These are phyloP conservation scores for Cenchrus purpureus DNA, from an alignment of 176 grass and related monocot species.

Conservation along the genomic window DNA sequence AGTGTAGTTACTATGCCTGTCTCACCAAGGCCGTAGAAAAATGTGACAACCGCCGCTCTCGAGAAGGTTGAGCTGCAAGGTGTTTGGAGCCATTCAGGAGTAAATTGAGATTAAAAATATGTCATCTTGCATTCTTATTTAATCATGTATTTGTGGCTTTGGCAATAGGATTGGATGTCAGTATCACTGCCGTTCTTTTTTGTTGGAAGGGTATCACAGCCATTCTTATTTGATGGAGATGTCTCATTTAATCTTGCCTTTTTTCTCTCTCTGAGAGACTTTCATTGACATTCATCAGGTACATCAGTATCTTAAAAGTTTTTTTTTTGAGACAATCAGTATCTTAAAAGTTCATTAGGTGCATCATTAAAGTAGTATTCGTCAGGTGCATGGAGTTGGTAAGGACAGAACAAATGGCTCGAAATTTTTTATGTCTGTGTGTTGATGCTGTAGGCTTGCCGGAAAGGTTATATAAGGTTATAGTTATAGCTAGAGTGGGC, in stretches of 20 bases:
- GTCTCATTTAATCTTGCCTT: no score
- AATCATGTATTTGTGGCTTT: not conserved
- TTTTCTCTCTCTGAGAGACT: no score
- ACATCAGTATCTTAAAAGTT: not conserved
- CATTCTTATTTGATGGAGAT: no score
- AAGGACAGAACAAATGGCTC: not conserved
- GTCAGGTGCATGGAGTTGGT: constrained; percentile 19
- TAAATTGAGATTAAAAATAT: not conserved
- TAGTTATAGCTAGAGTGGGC: not conserved
- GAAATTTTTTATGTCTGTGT: not conserved
- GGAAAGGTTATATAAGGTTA: not conserved
- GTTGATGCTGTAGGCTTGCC: not conserved
- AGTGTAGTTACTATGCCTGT: constrained; percentile 59
- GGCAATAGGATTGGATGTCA: not conserved
- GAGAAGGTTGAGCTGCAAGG: constrained; percentile 70
- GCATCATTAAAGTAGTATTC: not conserved
- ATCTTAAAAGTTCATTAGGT: not conserved
- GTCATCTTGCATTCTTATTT: not conserved
- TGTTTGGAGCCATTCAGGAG: constrained; percentile 26
- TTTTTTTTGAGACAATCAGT: not conserved
- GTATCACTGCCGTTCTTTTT: not conserved
- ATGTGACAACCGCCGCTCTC: constrained; percentile 54
- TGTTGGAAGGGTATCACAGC: no score
- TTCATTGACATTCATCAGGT: not conserved
- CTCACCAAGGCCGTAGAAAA: constrained; percentile 72